Percentiles rank a stretch among this genome's conserved stretches.
These are phyloP conservation scores for Aureobasidium musti DNA, from an alignment of 2,329 filamentous ascomycete species.

Conservation along the genomic window DNA sequence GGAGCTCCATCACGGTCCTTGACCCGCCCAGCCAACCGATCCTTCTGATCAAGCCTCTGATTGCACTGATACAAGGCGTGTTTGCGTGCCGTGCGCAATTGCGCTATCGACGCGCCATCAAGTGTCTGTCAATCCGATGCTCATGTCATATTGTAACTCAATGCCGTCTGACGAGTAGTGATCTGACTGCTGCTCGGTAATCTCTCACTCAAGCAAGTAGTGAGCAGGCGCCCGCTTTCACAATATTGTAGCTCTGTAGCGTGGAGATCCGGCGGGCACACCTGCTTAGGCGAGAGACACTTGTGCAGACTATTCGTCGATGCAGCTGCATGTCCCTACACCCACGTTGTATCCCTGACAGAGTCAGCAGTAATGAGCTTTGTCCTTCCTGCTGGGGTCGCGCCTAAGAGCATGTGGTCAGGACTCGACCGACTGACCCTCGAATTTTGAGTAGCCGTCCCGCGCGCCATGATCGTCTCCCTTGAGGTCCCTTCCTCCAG, in stretches of 20 bases:
- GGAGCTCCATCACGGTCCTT: not conserved
- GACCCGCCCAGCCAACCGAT: conserved; percentile 2
- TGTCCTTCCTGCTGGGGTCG: conserved; percentile 3
- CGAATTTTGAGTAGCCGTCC: conserved; percentile 1
- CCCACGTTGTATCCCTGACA: conserved; percentile 20
- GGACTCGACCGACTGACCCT: not conserved
- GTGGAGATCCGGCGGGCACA: conserved; percentile 7
- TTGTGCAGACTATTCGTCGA: conserved; percentile 15
- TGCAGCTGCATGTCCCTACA: conserved; percentile 11
- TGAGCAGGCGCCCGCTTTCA: not conserved
- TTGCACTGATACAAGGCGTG: not conserved
- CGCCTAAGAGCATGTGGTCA: conserved; percentile 20
- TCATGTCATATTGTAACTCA: not conserved
- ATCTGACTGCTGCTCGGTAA: conserved; percentile 16
- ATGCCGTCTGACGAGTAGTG: not conserved
- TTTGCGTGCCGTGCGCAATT: conserved; percentile 7
- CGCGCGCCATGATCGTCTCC: not conserved
- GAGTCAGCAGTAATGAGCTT: conserved; percentile 7
- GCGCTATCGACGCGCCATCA: conserved; percentile 22
- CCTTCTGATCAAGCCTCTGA: conserved; percentile 5
- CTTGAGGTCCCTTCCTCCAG: not conserved
- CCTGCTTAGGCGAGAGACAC: conserved; percentile 19
- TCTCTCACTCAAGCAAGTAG: not conserved
- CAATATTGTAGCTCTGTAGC: not conserved
- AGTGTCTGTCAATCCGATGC: conserved; percentile 5